Conservation (phyloP, 257 asterid species). For the Thymus mandschuricus region DNA sequence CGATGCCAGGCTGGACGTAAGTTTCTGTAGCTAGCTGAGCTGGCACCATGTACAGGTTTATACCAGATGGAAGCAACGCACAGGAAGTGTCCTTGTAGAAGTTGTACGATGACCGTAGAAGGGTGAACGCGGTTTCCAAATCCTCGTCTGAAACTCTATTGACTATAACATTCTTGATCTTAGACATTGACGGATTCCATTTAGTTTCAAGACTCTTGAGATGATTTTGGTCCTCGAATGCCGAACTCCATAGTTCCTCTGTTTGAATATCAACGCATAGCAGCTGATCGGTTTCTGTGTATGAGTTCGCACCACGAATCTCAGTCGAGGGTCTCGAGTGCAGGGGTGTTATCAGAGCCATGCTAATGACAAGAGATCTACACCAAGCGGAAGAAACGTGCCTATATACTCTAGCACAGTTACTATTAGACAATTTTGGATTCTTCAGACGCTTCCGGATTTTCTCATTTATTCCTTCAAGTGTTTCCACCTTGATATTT, state of each 20-base stretch:
- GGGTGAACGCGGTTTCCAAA: constrained; percentile 77
- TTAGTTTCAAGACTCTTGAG: constrained; percentile 73
- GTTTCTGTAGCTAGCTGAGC: constrained; percentile 91
- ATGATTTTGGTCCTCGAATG: constrained; percentile 77
- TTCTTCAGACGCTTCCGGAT: constrained; percentile 94
- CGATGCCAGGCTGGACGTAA: constrained; percentile 91
- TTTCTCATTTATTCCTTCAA: constrained; percentile 93
- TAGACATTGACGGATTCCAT: constrained; percentile 80
- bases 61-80: constrained; percentile 93
- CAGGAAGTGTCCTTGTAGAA: constrained; percentile 95
- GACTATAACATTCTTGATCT: constrained; percentile 84
- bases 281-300: constrained; percentile 60
- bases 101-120: constrained; percentile 85
- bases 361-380: constrained; percentile 89
- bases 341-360: constrained; percentile 89
- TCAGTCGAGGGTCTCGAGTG: constrained; percentile 75
- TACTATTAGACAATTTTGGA: constrained; percentile 86
- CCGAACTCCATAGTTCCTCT: constrained; percentile 87
- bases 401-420: constrained; percentile 73
- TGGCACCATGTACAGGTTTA: constrained; percentile 89
- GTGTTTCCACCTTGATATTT: constrained; percentile 79
- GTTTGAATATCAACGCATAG: constrained; percentile 87
- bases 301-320: constrained; percentile 50
- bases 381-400: constrained; percentile 98
- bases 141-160: constrained; percentile 90